Evolutionary conservation across 2,329 filamentous ascomycete genomes (phyloP).

Genomic region (Fusarium beomiforme): DNA sequence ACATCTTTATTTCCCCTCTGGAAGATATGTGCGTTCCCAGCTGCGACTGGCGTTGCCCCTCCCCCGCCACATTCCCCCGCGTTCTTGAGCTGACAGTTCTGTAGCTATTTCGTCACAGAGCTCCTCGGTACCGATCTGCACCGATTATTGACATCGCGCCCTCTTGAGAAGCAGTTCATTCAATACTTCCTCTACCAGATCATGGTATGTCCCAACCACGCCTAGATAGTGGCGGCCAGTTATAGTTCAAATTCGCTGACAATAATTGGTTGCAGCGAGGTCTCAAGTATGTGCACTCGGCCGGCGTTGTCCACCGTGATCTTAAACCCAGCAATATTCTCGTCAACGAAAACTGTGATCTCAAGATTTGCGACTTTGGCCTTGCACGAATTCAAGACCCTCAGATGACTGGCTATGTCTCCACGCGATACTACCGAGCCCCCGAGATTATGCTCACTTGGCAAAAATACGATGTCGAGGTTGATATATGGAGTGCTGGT

Average conservation of each 20-base stretch:
- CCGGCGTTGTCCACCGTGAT: slow-evolving; percentile 96
- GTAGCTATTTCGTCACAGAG: slow-evolving; percentile 97
- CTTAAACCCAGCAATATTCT: slow-evolving; percentile 99
- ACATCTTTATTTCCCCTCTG: slow-evolving; percentile 99
- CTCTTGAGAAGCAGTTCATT: slow-evolving; percentile 99
- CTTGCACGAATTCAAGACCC: slow-evolving; percentile 97
- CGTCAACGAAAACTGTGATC: slow-evolving; percentile 99
- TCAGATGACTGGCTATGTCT: slow-evolving; percentile 99
- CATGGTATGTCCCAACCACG: slow-evolving; percentile 70
- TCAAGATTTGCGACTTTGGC: slow-evolving; percentile 99
- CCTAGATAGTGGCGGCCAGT: background rate
- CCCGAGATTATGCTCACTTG: slow-evolving; percentile 99
- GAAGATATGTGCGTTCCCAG: slow-evolving; percentile 85
- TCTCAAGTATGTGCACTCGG: slow-evolving; percentile 98
- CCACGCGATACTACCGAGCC: slow-evolving; percentile 97
- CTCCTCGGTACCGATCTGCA: slow-evolving; percentile 96
- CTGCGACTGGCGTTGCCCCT: slow-evolving; percentile 23
- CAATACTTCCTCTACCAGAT: slow-evolving; percentile 99
- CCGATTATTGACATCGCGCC: slow-evolving; percentile 91
- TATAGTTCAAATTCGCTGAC: slow-evolving; percentile 18
- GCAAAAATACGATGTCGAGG: slow-evolving; percentile 99
- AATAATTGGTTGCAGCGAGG: slow-evolving; percentile 71
- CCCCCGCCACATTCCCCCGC: slow-evolving; percentile 11
- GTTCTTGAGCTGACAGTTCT: slow-evolving; percentile 28
- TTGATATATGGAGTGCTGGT: slow-evolving; percentile 98